Evolutionary conservation across 371 early-diverging fungal genomes (phyloP).

Genomic region (Dinochytrium kinnereticum): DNA sequence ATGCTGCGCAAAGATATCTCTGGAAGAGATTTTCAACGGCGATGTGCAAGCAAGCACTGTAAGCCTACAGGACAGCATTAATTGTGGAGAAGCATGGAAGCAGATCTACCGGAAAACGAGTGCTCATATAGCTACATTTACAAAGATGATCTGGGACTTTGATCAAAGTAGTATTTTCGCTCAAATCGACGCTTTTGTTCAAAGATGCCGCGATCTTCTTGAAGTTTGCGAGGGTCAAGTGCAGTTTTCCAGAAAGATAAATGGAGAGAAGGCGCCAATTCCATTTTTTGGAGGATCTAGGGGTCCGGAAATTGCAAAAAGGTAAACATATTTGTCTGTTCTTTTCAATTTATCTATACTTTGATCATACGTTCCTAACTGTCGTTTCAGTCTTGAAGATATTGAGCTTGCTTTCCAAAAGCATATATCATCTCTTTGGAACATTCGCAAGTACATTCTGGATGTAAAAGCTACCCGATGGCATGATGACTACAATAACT

Average conservation of each 20-base stretch:
- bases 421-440: slow-evolving; percentile 56
- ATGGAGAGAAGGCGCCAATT: slow-evolving; percentile 57
- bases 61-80: slow-evolving; percentile 58
- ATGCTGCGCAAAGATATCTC: slow-evolving; percentile 58
- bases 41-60: slow-evolving; percentile 56
- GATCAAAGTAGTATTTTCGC: slow-evolving; percentile 67
- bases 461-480: slow-evolving; percentile 65
- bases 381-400: slow-evolving; percentile 52
- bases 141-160: slow-evolving; percentile 53
- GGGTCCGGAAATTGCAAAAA: slow-evolving; percentile 61
- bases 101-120: slow-evolving; percentile 49
- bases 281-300: slow-evolving; percentile 60
- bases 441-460: slow-evolving; percentile 55
- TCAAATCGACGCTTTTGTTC: slow-evolving; percentile 66
- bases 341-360: background rate
- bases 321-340: too few relatives aligned
- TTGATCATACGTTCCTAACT: background rate
- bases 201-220: slow-evolving; percentile 60
- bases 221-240: slow-evolving; percentile 68
- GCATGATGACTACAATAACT: slow-evolving; percentile 66
- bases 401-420: slow-evolving; percentile 61
- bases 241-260: slow-evolving; percentile 60
- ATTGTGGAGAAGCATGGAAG: slow-evolving; percentile 65
- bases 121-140: slow-evolving; percentile 49
- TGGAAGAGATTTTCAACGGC: slow-evolving; percentile 64